Percentiles rank a stretch among this genome's conserved stretches.
These are phyloP conservation scores for Castanea mollissima DNA, from an alignment of 306 rosid species.

Conservation along the genomic window DNA sequence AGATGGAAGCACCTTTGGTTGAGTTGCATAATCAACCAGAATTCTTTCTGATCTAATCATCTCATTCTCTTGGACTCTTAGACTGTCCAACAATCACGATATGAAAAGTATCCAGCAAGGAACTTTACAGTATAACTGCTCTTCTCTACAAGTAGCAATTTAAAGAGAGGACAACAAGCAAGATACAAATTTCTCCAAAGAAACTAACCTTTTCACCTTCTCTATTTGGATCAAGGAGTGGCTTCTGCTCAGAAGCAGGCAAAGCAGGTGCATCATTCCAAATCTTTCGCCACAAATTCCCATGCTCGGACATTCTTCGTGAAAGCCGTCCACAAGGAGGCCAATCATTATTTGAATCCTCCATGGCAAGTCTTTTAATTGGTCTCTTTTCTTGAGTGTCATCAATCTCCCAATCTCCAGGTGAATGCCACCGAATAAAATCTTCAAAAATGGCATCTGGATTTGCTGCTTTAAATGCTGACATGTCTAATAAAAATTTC, in stretches of 20 bases:
- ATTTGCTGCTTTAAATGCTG: slow-evolving; percentile 96
- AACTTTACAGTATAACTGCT: not conserved
- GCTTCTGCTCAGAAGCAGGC: slow-evolving; percentile 87
- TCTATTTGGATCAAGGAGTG: slow-evolving; percentile 86
- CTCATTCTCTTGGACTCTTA: not conserved
- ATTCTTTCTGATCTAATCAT: not conserved
- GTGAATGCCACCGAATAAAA: slow-evolving; percentile 99
- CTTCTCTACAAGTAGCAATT: not conserved
- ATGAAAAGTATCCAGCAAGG: not conserved
- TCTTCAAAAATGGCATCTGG: slow-evolving; percentile 93
- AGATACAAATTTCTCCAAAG: slow-evolving; percentile 3
- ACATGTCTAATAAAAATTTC: slow-evolving; percentile 66
- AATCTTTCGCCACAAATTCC: slow-evolving; percentile 84
- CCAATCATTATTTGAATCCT: slow-evolving; percentile 51
- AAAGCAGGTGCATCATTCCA: slow-evolving; percentile 75
- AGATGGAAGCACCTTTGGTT: not conserved
- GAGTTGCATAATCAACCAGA: not conserved
- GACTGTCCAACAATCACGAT: not conserved
- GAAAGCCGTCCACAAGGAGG: slow-evolving; percentile 87
- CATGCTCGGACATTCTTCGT: slow-evolving; percentile 93
- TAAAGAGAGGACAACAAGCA: not conserved
- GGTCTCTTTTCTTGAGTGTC: slow-evolving; percentile 35
- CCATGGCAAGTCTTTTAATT: slow-evolving; percentile 29
- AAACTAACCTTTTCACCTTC: slow-evolving; percentile 89
- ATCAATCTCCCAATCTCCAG: slow-evolving; percentile 89